These are phyloP conservation scores for Chlamydomonas schloesseri DNA, from an alignment of 139 green algal genomes.

Conservation along the genomic window DNA sequence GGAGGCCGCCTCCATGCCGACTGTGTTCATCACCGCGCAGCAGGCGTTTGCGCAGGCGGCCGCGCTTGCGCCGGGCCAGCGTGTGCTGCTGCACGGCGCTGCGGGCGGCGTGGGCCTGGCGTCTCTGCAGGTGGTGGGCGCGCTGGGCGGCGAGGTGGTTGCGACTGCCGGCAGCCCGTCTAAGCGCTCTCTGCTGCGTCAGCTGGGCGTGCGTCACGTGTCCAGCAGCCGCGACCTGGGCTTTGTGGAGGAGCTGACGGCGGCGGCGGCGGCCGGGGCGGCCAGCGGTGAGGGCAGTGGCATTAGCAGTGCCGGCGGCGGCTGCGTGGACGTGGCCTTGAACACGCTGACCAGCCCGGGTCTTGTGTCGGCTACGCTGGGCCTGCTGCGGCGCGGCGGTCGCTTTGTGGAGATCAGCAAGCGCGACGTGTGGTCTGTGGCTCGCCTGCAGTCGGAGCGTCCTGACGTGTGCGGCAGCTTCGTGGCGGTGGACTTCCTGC, in stretches of 20 bases:
- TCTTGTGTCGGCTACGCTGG: constrained; percentile 82
- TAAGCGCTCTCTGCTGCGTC: constrained; percentile 81
- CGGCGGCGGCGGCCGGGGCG: constrained; percentile 47
- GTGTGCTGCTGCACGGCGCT: constrained; percentile 80
- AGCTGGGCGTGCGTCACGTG: constrained; percentile 62
- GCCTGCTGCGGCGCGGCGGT: constrained; percentile 65
- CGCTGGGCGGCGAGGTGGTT: constrained; percentile 54
- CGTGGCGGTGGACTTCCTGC: constrained; percentile 91
- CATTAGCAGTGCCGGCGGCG: background rate
- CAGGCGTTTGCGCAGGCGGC: constrained; percentile 62
- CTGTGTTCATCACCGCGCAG: constrained; percentile 87
- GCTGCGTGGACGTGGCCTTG: constrained; percentile 66
- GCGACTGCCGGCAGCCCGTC: constrained; percentile 77
- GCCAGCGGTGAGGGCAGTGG: too few species aligned
- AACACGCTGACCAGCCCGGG: constrained; percentile 91
- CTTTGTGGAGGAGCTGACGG: constrained; percentile 73
- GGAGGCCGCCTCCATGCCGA: constrained; percentile 81
- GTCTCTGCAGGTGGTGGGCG: constrained; percentile 70
- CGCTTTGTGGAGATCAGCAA: constrained; percentile 91
- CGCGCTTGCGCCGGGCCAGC: constrained; percentile 42
- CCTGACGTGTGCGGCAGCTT: constrained; percentile 83
- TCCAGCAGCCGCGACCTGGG: constrained; percentile 74
- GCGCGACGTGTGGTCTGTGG: constrained; percentile 83
- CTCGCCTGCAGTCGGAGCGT: constrained; percentile 77
- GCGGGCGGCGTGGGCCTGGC: constrained; percentile 86